Base-by-base conservation (phyloP, 805 yeast genomes). In the Metschnikowia hibisci region DNA sequence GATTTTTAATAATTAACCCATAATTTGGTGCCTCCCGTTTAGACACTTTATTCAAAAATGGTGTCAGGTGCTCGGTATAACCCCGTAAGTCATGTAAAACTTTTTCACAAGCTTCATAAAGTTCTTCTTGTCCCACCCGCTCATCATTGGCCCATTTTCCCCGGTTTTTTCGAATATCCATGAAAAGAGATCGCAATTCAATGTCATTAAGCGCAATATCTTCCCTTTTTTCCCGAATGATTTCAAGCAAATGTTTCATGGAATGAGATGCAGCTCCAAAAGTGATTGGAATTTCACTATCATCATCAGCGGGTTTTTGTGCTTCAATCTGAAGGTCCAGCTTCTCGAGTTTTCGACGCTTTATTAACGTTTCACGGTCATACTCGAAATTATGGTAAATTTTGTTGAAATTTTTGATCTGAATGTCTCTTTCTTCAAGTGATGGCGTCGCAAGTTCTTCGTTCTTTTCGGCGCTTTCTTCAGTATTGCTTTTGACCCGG, bases 121-220 rank as follows among this genome's bases (percentile, higher is more conserved):
- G 74, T 61, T 95, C 99, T 60, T 93, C 99, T 65, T 93, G 99
- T 6, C 99, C 99, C 34, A 93, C 82, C 48, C 86, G 76, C 45
- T 90, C 96, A 58, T 93, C 97, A 45, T 87, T 87, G 7, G 97
- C 95, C 99, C 99, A 93, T 64, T 93, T 93, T 0, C 98, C 95
- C 46, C 98, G 72, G 58, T 90, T 91, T 55, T 90, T 93, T 39
- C 97, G 75, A 8, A 93, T 98, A 58, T 93, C 99, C 76, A 87
- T 78, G 42, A 93, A 83, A 49, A 93, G 70, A 47, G 84, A 84
- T 46, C 91, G 79, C 43, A 93, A 76, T 60, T 93, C 98, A 43
- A 78, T 71, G 56, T 91, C 98, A 9, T 87, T 81, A 26, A 93
- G 69, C 14, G 74, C 71, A 43, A 91, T 68, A 46, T 79, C 77